Conservation (phyloP, 176 grass and related monocot genomes). For the Ananas comosus region DNA sequence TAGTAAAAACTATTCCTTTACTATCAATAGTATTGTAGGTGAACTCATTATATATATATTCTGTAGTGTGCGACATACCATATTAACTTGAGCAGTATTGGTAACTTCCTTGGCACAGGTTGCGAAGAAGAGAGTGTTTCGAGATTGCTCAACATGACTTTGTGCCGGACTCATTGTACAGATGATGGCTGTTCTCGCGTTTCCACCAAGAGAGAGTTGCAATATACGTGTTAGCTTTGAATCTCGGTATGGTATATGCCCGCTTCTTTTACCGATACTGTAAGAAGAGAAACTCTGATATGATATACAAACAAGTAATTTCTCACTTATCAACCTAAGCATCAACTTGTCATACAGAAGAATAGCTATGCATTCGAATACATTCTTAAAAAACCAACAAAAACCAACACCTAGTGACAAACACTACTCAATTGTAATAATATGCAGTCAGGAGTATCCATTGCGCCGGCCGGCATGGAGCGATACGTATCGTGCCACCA, state of each 20-base stretch:
- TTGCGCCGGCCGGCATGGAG: too few relatives aligned
- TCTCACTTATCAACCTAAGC: not conserved
- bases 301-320: not conserved
- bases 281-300: slow-evolving; percentile 25
- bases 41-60: not conserved
- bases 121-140: slow-evolving; percentile 92
- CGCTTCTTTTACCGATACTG: slow-evolving; percentile 74
- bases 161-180: slow-evolving; percentile 95
- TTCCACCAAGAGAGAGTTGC: slow-evolving; percentile 91
- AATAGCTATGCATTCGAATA: too few relatives aligned
- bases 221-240: slow-evolving; percentile 94
- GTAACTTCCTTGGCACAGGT: slow-evolving; percentile 90
- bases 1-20: too few relatives aligned
- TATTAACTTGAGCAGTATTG: slow-evolving; percentile 87
- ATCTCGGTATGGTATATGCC: slow-evolving; percentile 84
- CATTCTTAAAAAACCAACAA: too few relatives aligned
- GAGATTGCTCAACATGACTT: slow-evolving; percentile 80
- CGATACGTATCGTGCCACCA: too few relatives aligned
- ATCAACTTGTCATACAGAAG: not conserved
- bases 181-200: slow-evolving; percentile 93
- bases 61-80: slow-evolving; percentile 40
- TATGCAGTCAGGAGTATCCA: too few relatives aligned
- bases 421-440: too few relatives aligned
- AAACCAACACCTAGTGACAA: too few relatives aligned
- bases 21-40: too few relatives aligned